phyloP scores from a whole-genome alignment of 805 yeast genomes.

The Wickerhamiella qilinensis region DNA sequence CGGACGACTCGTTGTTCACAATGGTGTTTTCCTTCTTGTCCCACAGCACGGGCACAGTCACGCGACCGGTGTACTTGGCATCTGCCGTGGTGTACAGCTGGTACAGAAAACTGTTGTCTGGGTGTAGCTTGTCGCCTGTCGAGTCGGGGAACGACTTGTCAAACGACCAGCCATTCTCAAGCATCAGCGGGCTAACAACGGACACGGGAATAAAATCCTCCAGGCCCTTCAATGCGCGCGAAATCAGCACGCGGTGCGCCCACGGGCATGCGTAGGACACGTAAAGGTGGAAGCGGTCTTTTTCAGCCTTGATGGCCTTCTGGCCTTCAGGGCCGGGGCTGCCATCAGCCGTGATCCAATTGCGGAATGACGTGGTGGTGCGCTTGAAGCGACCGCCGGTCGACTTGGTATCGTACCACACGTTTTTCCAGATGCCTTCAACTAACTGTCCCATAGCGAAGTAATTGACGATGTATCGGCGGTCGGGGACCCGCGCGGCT shows the following conservation, averaged over 20 bases:
- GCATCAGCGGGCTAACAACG: constrained; percentile 87
- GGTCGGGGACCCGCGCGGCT: no score
- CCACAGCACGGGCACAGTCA: constrained; percentile 89
- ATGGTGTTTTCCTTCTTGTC: constrained; percentile 69
- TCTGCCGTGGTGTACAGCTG: constrained; percentile 64
- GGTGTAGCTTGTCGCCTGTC: constrained; percentile 43
- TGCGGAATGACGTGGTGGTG: constrained; percentile 13
- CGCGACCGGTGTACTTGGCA: constrained; percentile 63
- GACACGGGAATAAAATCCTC: constrained; percentile 33
- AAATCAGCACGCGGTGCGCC: constrained; percentile 77
- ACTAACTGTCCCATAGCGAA: constrained; percentile 15
- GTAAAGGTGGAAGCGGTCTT: constrained; percentile 69
- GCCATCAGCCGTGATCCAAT: constrained; percentile 11
- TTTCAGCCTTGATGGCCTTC: constrained; percentile 48
- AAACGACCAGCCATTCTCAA: constrained; percentile 79
- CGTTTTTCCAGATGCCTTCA: constrained; percentile 17
- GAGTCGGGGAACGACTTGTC: constrained; percentile 31
- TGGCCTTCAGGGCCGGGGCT: constrained; percentile 6
- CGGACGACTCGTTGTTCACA: constrained; percentile 84
- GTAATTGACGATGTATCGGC: background rate
- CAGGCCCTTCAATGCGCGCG: constrained; percentile 59
- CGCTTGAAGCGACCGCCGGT: constrained; percentile 17
- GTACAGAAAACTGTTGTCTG: constrained; percentile 38
- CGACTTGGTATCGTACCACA: constrained; percentile 17
- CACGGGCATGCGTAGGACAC: constrained; percentile 90